These are phyloP conservation scores for Trichocladium uniseriatum DNA, from an alignment of 495 filamentous ascomycete genomes.

Conservation along the genomic window DNA sequence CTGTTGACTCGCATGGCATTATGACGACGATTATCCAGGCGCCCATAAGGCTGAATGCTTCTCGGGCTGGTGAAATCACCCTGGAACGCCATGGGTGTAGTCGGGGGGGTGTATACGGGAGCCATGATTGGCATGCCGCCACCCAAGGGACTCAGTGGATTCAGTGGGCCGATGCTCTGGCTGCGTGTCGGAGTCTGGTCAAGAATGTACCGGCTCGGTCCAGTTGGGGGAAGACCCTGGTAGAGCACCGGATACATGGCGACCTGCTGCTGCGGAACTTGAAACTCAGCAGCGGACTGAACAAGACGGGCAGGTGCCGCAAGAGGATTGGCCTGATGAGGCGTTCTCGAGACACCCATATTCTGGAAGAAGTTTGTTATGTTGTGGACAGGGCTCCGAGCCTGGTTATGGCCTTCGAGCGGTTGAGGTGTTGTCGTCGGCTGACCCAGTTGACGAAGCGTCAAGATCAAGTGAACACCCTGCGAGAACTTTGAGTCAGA, in stretches of 20 bases:
- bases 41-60: constrained; percentile 21
- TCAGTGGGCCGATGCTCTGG: constrained; percentile 13
- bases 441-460: constrained; percentile 1
- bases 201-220: constrained; percentile 24
- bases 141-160: constrained; percentile 19
- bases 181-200: constrained; percentile 30
- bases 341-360: constrained; percentile 8
- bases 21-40: constrained; percentile 30
- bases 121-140: constrained; percentile 16
- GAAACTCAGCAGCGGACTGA: constrained; percentile 12
- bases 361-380: constrained; percentile 13
- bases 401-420: background rate
- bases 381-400: constrained; percentile 6
- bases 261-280: constrained; percentile 15
- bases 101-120: constrained; percentile 25
- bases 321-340: constrained; percentile 4
- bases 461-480: constrained; percentile 17
- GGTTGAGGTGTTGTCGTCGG: background rate
- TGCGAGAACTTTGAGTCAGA: background rate
- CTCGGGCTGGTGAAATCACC: constrained; percentile 24
- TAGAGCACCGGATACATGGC: constrained; percentile 32
- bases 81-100: constrained; percentile 26
- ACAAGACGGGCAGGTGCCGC: constrained; percentile 1
- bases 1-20: constrained; percentile 32
- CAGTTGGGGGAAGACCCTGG: constrained; percentile 14